phyloP scores from a whole-genome alignment of 2,329 filamentous ascomycete species.

The Aspergillus brunneoviolaceus region DNA sequence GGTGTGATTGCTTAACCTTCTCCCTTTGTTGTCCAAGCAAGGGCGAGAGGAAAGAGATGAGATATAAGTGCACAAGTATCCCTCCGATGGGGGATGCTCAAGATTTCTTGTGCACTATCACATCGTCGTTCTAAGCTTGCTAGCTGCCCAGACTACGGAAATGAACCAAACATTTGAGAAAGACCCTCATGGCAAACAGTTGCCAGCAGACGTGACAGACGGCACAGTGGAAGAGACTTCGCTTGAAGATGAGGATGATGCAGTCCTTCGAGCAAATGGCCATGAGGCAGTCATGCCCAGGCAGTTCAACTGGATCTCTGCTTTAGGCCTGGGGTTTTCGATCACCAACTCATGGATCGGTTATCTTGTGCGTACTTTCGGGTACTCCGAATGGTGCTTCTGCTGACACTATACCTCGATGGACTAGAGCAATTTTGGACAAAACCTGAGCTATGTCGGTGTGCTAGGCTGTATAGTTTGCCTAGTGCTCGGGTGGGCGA shows the following conservation, averaged over 20 bases:
- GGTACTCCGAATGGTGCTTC: not conserved
- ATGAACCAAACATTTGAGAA: not conserved
- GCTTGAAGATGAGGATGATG: not conserved
- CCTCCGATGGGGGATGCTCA: not conserved
- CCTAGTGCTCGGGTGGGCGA: constrained; percentile 21
- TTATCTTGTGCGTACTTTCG: constrained; percentile 1
- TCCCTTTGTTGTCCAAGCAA: not conserved
- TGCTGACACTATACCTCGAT: not conserved
- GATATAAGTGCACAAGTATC: not conserved
- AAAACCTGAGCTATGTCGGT: constrained; percentile 16
- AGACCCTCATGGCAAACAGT: not conserved
- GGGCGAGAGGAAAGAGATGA: not conserved
- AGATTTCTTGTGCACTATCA: not conserved
- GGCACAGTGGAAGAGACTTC: not conserved
- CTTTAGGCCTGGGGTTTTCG: constrained; percentile 2
- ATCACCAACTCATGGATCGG: constrained; percentile 9
- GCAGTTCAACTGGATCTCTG: constrained; percentile 4
- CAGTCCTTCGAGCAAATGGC: not conserved
- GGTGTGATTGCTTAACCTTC: not conserved
- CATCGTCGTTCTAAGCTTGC: not conserved
- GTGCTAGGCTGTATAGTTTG: constrained; percentile 21
- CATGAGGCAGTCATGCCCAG: constrained; percentile 1
- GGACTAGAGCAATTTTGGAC: constrained; percentile 11
- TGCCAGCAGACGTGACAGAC: not conserved
- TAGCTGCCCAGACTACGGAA: not conserved